Evolutionary conservation across 352 stramenopile genomes (phyloP), one percentile per base, ranked within the genome.

Genomic region (Pythium oligandrum): DNA sequence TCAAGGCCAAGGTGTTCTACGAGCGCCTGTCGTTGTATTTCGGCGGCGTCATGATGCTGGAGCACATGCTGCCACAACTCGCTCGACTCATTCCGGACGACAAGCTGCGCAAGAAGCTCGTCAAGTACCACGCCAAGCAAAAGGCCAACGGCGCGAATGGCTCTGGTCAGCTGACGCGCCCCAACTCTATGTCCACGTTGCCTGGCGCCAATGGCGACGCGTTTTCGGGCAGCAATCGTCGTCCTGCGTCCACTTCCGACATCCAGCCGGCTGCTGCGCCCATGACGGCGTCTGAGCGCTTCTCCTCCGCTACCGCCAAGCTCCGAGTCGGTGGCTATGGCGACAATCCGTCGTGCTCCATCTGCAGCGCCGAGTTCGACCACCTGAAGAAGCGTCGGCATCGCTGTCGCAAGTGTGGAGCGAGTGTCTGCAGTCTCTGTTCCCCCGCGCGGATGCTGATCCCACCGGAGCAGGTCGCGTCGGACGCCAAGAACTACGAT

Each of bases 351-450:
- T 76, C 63, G 43, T 93, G 83, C 46, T 79, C 78, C 39, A 90
- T 93, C 56, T 93, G 83, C 55, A 87, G 73, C 43, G 78, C 81
- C 11, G 63, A 71, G 6, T 93, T 93, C 48, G 83, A 93, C n/a
- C 61, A 61, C 31, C 54, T 93, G 4, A 84, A 88, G 57, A 72
- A 80, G 32, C 75, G 80, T 1, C 68, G 77, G 40, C 83, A 91
- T 38, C 73, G 75, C 12, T 93, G 83, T 52, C 66, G 83, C 37
- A 91, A 90, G 48, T 93, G 83, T 58, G 77, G 77, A 5, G 73
- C 74, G 1, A 78, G 65, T 42, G 79, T 89, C 6, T 93, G 83
- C 45, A 63, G 78, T 35, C 70, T 73, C 9, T 93, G 83, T 55
- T 88, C 73, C 4, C 77, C 83, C 0, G 79, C 78, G 2, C 72